Evolutionary conservation across 768 basidiomycete genomes (phyloP).

Genomic region (Fomitopsis pulvina): DNA sequence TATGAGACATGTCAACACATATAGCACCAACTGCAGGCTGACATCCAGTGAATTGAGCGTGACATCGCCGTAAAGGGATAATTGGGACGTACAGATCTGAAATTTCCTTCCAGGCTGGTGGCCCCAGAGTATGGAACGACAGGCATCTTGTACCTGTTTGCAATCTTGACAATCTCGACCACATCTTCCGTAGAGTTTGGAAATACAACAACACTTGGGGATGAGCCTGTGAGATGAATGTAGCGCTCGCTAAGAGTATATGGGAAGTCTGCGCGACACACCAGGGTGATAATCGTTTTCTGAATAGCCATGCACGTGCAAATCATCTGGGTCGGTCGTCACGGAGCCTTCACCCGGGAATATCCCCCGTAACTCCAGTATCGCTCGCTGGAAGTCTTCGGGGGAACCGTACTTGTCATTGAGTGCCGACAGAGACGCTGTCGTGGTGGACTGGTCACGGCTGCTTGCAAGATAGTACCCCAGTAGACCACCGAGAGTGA

Average conservation of each 20-base stretch:
- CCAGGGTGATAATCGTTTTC: conserved; percentile 62
- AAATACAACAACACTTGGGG: conserved; percentile 41
- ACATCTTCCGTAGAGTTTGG: conserved; percentile 75
- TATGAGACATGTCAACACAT: conserved; percentile 55
- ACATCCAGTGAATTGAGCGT: neutral
- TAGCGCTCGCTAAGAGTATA: neutral
- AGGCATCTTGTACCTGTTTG: conserved; percentile 68
- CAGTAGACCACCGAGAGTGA: neutral
- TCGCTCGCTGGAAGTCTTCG: conserved; percentile 42
- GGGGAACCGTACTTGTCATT: conserved; percentile 38
- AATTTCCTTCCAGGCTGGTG: conserved; percentile 81
- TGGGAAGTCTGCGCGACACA: neutral
- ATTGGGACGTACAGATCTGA: conserved; percentile 46
- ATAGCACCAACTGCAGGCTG: conserved; percentile 40
- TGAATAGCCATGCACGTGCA: conserved; percentile 57
- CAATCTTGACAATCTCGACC: conserved; percentile 69
- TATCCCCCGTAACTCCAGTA: conserved; percentile 39
- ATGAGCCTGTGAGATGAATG: conserved; percentile 3
- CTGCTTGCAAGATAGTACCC: neutral
- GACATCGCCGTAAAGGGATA: neutral
- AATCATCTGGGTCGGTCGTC: conserved; percentile 43
- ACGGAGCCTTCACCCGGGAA: conserved; percentile 43
- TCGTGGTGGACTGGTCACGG: neutral
- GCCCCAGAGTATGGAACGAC: conserved; percentile 82
- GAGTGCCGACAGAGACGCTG: neutral